Evolutionary conservation across 768 basidiomycete species (phyloP), one percentile per base, ranked within the genome.

Genomic region (Termitomyces sp.): DNA sequence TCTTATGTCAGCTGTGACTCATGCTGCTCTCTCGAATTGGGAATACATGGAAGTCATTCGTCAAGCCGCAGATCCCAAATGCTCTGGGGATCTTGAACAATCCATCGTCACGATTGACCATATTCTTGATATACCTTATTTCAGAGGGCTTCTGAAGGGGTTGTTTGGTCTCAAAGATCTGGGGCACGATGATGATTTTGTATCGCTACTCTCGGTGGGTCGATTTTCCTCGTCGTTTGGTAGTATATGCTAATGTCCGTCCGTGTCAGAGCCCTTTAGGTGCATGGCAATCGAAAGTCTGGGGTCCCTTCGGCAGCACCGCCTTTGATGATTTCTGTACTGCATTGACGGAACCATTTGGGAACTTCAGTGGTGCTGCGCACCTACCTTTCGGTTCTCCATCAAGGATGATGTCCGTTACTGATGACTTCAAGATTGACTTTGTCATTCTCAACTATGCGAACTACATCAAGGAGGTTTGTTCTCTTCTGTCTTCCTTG

Each of bases 21-120:
- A 95, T 64, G 94, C 95, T 2, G 69, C 82, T 8, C 71, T 95
- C 34, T 75, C 83, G 60, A 91, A 89, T 64, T 93, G 92, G 85
- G 84, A 96, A 70, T 97, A 95, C 71, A 87, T 86, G 79, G 90
- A 93, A 40, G 79, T 95, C 64, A 89, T 90, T 61, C 81, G 89
- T 50, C 76, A 73, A 14, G 85, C 82, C 25, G 87, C 89, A 3
- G 83, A 90, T 62, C 77, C 81, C 0, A 75, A 70, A 38, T 92
- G 89, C 68, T 81, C 84, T 5, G 63, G 65, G 9, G 82, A 83
- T 61, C 73, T 91, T 32, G 78, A 83, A 63, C 78, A 78, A 29
- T 68, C 85, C 7, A 79, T 91, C 57, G 57, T 71, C 31, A 75
- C 78, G 5, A 81, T 95, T 57, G 92, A 95, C 64, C 49, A 67